These are phyloP conservation scores for Schizophyllum amplum DNA, from an alignment of 1,284 basidiomycete species.

Conservation along the genomic window DNA sequence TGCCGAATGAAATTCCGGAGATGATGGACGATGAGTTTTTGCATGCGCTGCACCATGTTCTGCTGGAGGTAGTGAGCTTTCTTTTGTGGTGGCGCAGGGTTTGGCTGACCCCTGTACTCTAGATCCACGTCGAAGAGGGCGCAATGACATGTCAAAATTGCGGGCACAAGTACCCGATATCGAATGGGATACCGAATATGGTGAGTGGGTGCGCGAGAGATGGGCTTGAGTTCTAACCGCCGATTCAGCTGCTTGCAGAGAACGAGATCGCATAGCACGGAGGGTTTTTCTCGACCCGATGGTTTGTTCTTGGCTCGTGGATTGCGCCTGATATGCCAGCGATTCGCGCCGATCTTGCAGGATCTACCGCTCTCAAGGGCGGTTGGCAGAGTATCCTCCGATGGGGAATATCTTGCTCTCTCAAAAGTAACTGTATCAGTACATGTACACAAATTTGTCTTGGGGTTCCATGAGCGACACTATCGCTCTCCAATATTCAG, in stretches of 20 bases:
- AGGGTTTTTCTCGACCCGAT: too few species aligned
- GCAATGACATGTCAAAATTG: conserved; percentile 93
- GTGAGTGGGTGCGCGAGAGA: conserved; percentile 35
- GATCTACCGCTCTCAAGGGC: too few species aligned
- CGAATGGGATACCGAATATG: conserved; percentile 98
- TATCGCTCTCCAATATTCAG: too few species aligned
- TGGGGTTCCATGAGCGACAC: too few species aligned
- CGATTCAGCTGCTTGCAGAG: conserved; percentile 78
- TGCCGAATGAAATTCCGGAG: conserved; percentile 76
- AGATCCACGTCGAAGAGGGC: conserved; percentile 93
- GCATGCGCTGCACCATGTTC: conserved; percentile 80
- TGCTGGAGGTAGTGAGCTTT: conserved; percentile 70
- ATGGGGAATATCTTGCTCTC: too few species aligned
- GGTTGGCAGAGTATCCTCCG: too few species aligned
- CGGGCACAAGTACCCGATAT: conserved; percentile 84
- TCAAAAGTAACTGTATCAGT: too few species aligned
- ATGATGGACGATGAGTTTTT: conserved; percentile 76
- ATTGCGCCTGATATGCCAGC: too few species aligned
- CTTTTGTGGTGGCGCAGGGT: not conserved
- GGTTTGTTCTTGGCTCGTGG: too few species aligned
- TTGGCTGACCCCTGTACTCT: conserved; percentile 7
- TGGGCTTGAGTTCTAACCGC: conserved; percentile 3
- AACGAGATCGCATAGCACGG: conserved; percentile 57
- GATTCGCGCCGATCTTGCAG: too few species aligned
- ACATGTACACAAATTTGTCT: too few species aligned